Conservation (phyloP, 2,329 filamentous ascomycete species). For the Alternaria triticimaculans region DNA sequence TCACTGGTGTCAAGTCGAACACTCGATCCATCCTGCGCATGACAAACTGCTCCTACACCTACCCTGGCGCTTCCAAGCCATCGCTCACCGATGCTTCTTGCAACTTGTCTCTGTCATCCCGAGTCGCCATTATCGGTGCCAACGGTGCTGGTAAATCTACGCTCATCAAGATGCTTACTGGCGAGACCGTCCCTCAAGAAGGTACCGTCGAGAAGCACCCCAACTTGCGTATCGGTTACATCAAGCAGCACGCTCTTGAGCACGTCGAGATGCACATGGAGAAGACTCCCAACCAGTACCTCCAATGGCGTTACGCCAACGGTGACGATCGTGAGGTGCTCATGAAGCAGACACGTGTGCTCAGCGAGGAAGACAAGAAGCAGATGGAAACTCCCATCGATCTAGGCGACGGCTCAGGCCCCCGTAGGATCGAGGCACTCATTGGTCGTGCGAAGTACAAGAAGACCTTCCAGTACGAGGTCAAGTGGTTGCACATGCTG, state of each 20-base stretch:
- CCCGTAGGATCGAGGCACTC: conserved; percentile 80
- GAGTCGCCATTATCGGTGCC: conserved; percentile 93
- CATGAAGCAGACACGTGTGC: conserved; percentile 93
- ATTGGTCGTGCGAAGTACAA: conserved; percentile 99
- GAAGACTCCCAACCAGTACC: conserved; percentile 98
- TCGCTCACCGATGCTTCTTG: conserved; percentile 89
- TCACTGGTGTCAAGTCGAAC: conserved; percentile 92
- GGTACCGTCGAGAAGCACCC: conserved; percentile 98
- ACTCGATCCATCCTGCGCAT: conserved; percentile 96
- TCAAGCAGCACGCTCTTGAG: conserved; percentile 98
- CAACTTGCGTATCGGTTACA: conserved; percentile 98
- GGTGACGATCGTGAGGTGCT: conserved; percentile 96
- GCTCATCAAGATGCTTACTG: conserved; percentile 95
- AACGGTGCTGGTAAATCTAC: conserved; percentile 99
- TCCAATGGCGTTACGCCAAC: conserved; percentile 98
- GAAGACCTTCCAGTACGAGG: conserved; percentile 98
- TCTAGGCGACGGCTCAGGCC: conserved; percentile 79
- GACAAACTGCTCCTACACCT: conserved; percentile 90
- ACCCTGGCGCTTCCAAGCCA: conserved; percentile 86
- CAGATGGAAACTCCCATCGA: conserved; percentile 94
- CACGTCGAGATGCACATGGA: conserved; percentile 99
- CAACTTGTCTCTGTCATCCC: conserved; percentile 84
- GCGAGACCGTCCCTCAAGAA: conserved; percentile 80
- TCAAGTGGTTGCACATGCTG: conserved; percentile 89
- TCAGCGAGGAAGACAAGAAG: conserved; percentile 82